These are phyloP conservation scores for Clonostachys chloroleuca DNA, from an alignment of 2,329 filamentous ascomycete species.

Conservation along the genomic window DNA sequence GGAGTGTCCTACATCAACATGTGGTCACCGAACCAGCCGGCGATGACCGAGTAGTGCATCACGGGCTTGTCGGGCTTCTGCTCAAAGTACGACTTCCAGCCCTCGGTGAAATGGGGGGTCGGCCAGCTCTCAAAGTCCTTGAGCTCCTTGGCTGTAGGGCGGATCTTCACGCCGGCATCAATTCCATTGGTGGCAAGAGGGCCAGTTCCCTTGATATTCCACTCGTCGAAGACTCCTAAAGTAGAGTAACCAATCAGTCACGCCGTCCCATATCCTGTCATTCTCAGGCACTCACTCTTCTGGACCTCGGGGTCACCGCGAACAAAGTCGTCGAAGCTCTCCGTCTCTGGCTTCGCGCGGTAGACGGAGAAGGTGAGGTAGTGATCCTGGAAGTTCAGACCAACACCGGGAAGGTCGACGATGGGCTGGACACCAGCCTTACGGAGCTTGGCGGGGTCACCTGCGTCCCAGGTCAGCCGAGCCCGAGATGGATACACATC, in stretches of 20 bases:
- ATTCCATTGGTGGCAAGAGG: slow-evolving; percentile 76
- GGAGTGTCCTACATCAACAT: slow-evolving; percentile 44
- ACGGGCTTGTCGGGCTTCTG: slow-evolving; percentile 82
- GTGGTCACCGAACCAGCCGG: slow-evolving; percentile 60
- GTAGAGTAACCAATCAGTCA: background rate
- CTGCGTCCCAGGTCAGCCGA: slow-evolving; percentile 1
- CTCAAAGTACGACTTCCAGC: slow-evolving; percentile 81
- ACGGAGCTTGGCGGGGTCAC: slow-evolving; percentile 67
- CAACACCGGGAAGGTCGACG: slow-evolving; percentile 68
- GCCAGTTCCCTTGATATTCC: slow-evolving; percentile 75
- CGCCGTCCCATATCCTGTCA: background rate
- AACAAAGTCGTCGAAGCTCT: slow-evolving; percentile 78
- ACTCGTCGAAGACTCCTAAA: slow-evolving; percentile 65
- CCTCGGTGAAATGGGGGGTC: slow-evolving; percentile 66
- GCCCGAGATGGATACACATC: background rate
- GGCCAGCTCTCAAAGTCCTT: slow-evolving; percentile 68
- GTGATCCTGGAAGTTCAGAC: slow-evolving; percentile 74
- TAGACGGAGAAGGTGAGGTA: slow-evolving; percentile 69
- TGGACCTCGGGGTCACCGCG: slow-evolving; percentile 70
- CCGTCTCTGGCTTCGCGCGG: slow-evolving; percentile 69
- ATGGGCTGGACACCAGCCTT: slow-evolving; percentile 64
- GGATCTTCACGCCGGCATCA: slow-evolving; percentile 74
- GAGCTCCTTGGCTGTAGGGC: slow-evolving; percentile 65
- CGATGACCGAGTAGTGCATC: slow-evolving; percentile 79
- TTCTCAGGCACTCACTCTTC: slow-evolving; percentile 39